Evolutionary conservation across 495 filamentous ascomycete species (phyloP), one percentile per base, ranked within the genome.

Genomic region (Aspergillus bertholletiae): DNA sequence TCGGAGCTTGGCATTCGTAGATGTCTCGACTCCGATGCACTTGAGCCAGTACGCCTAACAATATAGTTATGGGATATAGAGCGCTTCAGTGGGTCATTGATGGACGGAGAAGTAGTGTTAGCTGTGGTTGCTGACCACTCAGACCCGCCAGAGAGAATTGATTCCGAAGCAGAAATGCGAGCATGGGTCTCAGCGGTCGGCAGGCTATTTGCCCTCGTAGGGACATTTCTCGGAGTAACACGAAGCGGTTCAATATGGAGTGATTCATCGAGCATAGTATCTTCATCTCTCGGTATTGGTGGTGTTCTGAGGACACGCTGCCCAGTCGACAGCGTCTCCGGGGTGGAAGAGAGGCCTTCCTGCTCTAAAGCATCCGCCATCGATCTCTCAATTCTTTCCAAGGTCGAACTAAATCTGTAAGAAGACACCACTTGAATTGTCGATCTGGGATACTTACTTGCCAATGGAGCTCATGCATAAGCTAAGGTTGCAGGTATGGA

Each of bases 381-480:
- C 17, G 60, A 58, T 40, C 22, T 56, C 49, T 72, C 67, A n/a
- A 68, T 59, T 13, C 59, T 57, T 45, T 41, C 55, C 26, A 68
- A 39, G 13, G 69, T 69, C 9, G 60, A 61, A 46, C 69, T 75
- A 30, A 20, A 48, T 12, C 21, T 18, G 24, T 62, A 13, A 64
- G 57, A 46, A 27, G 12, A n/a, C 12, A 24, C 15, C 12, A 0
- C 2, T 32, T 4, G 5, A 23, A 11, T 9, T 26, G 1, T 11
- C 23, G 4, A 43, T n/a, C 3, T 21, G 27, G 24, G 20, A 30
- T 9, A 67, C 71, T 57, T 49, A 74, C 70, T 66, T 68, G 22
- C 62, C 62, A n/a, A 73, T 70, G 0, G 65, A 66, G 49, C 62
- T 71, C 61, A 70, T 67, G 30, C 67, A 76, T 20, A 74, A 41